phyloP scores from a whole-genome alignment of 2,329 filamentous ascomycete species.

The Samsoniella hepiali region DNA sequence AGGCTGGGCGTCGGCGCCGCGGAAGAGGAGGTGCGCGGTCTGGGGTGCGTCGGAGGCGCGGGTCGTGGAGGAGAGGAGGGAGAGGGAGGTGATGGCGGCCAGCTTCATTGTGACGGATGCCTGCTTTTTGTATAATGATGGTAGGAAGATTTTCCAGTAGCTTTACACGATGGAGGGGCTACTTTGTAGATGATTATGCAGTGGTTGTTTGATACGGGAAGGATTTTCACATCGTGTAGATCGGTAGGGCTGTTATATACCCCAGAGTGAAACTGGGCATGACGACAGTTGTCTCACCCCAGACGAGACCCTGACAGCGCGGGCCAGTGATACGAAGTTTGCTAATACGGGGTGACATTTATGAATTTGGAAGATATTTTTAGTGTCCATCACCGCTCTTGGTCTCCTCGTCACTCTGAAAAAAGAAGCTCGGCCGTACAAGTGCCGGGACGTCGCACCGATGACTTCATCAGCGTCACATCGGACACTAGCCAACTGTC shows the following conservation, averaged over 20 bases:
- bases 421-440: conserved; percentile 22
- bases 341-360: not conserved
- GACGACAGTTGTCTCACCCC: conserved; percentile 36
- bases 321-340: too few species aligned
- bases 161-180: too few species aligned
- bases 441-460: conserved; percentile 27
- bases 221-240: not conserved
- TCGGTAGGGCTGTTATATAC: not conserved
- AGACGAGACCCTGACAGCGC: not conserved
- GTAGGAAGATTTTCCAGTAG: too few species aligned
- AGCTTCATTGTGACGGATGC: conserved; percentile 19
- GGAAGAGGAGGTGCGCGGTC: conserved; percentile 43
- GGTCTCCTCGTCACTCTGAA: not conserved
- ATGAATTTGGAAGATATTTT: not conserved
- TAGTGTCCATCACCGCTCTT: too few species aligned
- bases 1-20: conserved; percentile 36
- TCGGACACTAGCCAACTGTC: conserved; percentile 27
- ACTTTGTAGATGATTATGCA: not conserved
- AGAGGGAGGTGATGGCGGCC: not conserved
- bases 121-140: too few species aligned
- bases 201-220: not conserved
- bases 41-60: conserved; percentile 29
- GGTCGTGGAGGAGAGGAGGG: conserved; percentile 7
- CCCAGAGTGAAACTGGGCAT: conserved; percentile 24
- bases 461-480: conserved; percentile 28